These are phyloP conservation scores for Penicillium soppii DNA, from an alignment of 495 filamentous ascomycete species.

Conservation along the genomic window DNA sequence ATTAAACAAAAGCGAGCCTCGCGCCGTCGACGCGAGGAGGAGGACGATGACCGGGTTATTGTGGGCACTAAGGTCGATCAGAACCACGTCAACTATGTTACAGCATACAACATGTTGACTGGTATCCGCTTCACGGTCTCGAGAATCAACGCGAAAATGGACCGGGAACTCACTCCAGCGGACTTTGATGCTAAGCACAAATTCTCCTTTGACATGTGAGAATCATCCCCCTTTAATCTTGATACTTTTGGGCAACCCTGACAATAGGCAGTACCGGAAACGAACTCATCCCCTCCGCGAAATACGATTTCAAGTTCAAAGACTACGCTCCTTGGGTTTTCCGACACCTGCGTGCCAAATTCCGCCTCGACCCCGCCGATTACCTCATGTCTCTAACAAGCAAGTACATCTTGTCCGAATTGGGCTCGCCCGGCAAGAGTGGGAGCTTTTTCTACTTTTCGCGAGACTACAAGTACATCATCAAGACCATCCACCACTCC, in stretches of 20 bases:
- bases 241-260: slow-evolving; percentile 16
- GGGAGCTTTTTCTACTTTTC: slow-evolving; percentile 99
- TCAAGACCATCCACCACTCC: slow-evolving; percentile 97
- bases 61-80: slow-evolving; percentile 99
- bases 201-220: slow-evolving; percentile 96
- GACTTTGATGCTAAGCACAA: slow-evolving; percentile 94
- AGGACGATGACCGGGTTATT: slow-evolving; percentile 89
- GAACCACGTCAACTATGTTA: slow-evolving; percentile 96
- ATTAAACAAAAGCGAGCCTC: slow-evolving; percentile 87
- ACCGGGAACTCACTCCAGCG: slow-evolving; percentile 79
- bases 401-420: slow-evolving; percentile 97
- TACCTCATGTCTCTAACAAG: slow-evolving; percentile 98
- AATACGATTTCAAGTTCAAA: slow-evolving; percentile 99
- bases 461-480: slow-evolving; percentile 99
- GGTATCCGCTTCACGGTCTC: slow-evolving; percentile 97
- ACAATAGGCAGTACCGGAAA: slow-evolving; percentile 72
- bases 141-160: slow-evolving; percentile 94
- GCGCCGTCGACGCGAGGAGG: slow-evolving; percentile 76
- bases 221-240: neutral
- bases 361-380: slow-evolving; percentile 91
- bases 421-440: slow-evolving; percentile 96
- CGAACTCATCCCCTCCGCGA: slow-evolving; percentile 94
- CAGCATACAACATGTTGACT: slow-evolving; percentile 99
- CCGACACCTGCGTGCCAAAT: slow-evolving; percentile 83
- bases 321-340: slow-evolving; percentile 99